Conservation (phyloP, 192 early-diverging fungal species). For the Bifiguratus adelaidae region DNA sequence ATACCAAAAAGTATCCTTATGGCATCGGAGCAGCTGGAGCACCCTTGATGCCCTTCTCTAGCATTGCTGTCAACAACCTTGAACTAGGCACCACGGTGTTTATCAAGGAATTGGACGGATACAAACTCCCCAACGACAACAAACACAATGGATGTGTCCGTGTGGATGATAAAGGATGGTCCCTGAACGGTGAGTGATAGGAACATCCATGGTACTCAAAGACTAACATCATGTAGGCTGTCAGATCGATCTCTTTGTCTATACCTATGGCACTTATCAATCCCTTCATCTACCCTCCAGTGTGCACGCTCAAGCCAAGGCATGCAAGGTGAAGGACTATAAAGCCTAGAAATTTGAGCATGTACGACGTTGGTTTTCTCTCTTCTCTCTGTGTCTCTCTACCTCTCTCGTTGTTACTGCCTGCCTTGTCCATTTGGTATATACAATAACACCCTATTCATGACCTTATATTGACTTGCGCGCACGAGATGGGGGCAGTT, state of each 20-base stretch:
- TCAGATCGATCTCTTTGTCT: constrained; percentile 20
- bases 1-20: constrained; percentile 11
- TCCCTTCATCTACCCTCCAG: constrained; percentile 3
- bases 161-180: constrained; percentile 24
- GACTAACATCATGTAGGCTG: too few species aligned
- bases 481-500: constrained; percentile 26
- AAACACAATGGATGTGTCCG: constrained; percentile 29
- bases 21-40: constrained; percentile 9
- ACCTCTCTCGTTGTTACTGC: too few species aligned
- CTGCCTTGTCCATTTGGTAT: too few species aligned
- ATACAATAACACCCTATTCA: too few species aligned
- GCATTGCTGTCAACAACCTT: constrained; percentile 26
- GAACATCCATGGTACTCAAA: too few species aligned
- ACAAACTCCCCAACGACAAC: constrained; percentile 18
- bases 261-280: constrained; percentile 4
- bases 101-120: constrained; percentile 16
- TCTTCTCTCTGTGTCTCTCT: too few species aligned
- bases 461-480: too few species aligned
- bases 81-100: constrained; percentile 16
- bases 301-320: constrained; percentile 3
- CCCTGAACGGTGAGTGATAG: too few species aligned
- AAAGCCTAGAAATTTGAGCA: too few species aligned
- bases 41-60: constrained; percentile 18
- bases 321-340: constrained; percentile 7
- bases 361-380: too few species aligned